Evolutionary conservation across 106 monocot genomes (phyloP), one percentile per base, ranked within the genome.

Genomic region (Acanthochlamys bracteata): DNA sequence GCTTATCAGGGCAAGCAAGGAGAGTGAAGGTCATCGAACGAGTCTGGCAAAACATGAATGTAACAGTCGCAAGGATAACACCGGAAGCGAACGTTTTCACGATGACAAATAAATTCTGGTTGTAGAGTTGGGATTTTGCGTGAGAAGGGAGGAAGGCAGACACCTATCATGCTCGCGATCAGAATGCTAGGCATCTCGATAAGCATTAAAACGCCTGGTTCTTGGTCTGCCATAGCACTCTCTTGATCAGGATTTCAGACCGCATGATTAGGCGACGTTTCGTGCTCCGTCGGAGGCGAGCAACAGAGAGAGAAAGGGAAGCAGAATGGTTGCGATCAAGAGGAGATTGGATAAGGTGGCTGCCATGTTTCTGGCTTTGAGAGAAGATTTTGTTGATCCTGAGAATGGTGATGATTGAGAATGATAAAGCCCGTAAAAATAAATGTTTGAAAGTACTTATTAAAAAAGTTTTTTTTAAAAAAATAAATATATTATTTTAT

Each of bases 31-130:
- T 71, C 20, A 12, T 68, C 49, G 68, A 84, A 84, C 39, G 89
- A 73, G 45, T 89, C 84, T 0, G 89, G 89, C 13, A 84, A 64
- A 4, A 89, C 81, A 73, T 89, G 89, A 77, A 89, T 81, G 73
- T 81, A 80, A 0, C 80, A 0, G 89, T 89, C 47, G 78, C 81
- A 11, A 89, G 79, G 67, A 89, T 89, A 45, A 89, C 89, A 24
- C 89, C 89, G 33, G 89, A 81, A 13, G 84, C 84, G 67, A 89
- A 89, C 13, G 89, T 78, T 60, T 89, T 89, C 63, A 89, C 78
- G 33, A 84, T 20, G 11, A 62, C 62, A 60, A 88, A 88, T 59
- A 76, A 58, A 63, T 79, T 71, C 84, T 7, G 92, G 92, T 7
- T 42, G 65, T 4, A 92, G 79, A 1, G 78, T 73, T 11, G 92